These are phyloP conservation scores for Lentinula boryana DNA, from an alignment of 768 basidiomycete species.

Conservation along the genomic window DNA sequence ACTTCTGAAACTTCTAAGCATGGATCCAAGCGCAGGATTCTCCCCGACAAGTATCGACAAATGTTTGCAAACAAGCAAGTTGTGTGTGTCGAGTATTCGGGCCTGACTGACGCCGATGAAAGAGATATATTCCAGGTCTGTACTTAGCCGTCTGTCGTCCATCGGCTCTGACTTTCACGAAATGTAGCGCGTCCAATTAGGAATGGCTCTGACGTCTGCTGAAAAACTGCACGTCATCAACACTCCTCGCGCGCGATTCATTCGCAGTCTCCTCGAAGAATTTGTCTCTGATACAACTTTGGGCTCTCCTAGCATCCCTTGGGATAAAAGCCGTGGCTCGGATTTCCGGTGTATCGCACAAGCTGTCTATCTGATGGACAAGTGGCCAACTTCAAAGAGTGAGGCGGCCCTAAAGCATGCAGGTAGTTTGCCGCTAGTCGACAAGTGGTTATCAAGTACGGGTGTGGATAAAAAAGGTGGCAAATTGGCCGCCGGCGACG, in stretches of 20 bases:
- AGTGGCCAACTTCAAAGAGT: constrained; percentile 8
- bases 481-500: not conserved
- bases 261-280: constrained; percentile 45
- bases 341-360: constrained; percentile 59
- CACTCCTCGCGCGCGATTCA: constrained; percentile 50
- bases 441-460: not conserved
- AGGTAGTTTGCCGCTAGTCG: constrained; percentile 1
- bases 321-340: constrained; percentile 36
- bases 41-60: constrained; percentile 52
- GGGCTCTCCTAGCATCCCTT: constrained; percentile 19
- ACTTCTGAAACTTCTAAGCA: constrained; percentile 5
- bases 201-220: constrained; percentile 47
- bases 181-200: constrained; percentile 65
- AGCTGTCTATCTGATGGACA: constrained; percentile 43
- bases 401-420: not conserved
- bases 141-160: not conserved
- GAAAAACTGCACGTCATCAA: constrained; percentile 69
- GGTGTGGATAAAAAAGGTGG: not conserved
- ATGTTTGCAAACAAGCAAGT: constrained; percentile 73
- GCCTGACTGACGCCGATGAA: constrained; percentile 49
- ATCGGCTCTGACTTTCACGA: not conserved
- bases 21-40: constrained; percentile 1
- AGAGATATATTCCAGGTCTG: constrained; percentile 72
- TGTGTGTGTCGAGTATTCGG: constrained; percentile 71
- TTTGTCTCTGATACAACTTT: constrained; percentile 36